A percentile compares a stretch with the other conserved stretches of the same genome.
phyloP scores from a whole-genome alignment of 73 alveolate genomes.

The Diophrys sp. region DNA sequence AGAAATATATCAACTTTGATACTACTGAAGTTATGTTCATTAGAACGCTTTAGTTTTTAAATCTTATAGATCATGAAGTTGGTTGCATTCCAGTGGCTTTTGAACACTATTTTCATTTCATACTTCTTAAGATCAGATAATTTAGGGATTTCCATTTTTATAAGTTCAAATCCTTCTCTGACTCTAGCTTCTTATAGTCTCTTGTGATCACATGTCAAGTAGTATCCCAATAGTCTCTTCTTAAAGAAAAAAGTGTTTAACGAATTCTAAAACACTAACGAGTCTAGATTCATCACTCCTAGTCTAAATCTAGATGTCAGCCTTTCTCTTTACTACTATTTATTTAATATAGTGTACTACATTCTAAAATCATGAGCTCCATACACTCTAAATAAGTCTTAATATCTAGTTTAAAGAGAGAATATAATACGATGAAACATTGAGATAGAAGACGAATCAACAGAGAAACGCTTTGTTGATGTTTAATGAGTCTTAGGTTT shows the following conservation, averaged over 20 bases:
- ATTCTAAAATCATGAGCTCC: background rate
- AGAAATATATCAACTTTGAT: background rate
- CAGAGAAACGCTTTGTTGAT: too few species aligned
- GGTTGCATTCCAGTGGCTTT: conserved; percentile 3
- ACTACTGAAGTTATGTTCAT: background rate
- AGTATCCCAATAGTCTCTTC: background rate
- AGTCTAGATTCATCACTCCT: background rate
- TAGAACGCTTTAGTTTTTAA: background rate
- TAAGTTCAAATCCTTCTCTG: conserved; percentile 4
- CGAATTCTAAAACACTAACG: background rate
- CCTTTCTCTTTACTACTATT: background rate
- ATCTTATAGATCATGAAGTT: background rate
- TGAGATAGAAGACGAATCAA: background rate
- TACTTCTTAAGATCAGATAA: background rate
- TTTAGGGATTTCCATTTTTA: background rate
- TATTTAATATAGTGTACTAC: background rate
- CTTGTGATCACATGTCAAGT: background rate
- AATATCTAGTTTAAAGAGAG: background rate
- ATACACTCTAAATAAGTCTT: background rate
- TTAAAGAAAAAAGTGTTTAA: background rate
- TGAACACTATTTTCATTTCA: background rate
- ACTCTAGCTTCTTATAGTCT: conserved; percentile 1
- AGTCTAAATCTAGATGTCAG: background rate
- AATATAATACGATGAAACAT: background rate
- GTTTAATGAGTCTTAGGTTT: too few species aligned